Base-by-base conservation (phyloP, 805 yeast genomes). In the Diddensiella santjacobensis region DNA sequence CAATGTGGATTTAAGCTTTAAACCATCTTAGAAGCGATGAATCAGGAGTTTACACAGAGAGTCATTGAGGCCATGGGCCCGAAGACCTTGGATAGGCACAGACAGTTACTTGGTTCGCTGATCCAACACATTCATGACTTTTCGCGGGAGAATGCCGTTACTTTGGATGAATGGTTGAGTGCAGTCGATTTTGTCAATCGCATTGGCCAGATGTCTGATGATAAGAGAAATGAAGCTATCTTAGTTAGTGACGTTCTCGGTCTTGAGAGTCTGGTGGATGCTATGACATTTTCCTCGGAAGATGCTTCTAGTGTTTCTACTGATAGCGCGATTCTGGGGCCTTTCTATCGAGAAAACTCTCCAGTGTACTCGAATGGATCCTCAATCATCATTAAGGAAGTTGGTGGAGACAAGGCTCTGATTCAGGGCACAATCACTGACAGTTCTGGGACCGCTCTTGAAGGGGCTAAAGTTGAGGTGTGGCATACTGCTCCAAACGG, bases 401-500 rank as follows among this genome's bases (percentile, higher is more conserved):
- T 62, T 42, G 65, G 66, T 26, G 71, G 71, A 13, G 61, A 58
- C 29, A 54, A 54, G 38, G 52, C 60, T 40, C 57, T 55, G 42
- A 58, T 67, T 6, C 51, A 44, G 40, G 69, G 70, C 42, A 51
- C 47, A 30, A 56, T 67, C 15, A 55, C 60, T 10, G 65, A 62
- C 35, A 50, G 54, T 6, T 22, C 48, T 15, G 71, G 69, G 31
- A 53, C 51, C 11, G 67, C 70, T 3, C 50, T 67, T 20, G 51
- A 42, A 11, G 61, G 61, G 24, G 70, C 61, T 22, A 49, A 52
- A 42, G 59, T 67, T 46, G 71, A 67, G 44, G 63, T 65, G 38
- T 67, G 71, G 71, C 68, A 67, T 36, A 67, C 70, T 53, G 71
- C 66, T 41, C 66, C 67, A 30, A 66, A 65, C 43, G 71, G 71